Evolutionary conservation across 2,329 filamentous ascomycete genomes (phyloP), one percentile per base, ranked within the genome.

Genomic region (Fusarium sp.): DNA sequence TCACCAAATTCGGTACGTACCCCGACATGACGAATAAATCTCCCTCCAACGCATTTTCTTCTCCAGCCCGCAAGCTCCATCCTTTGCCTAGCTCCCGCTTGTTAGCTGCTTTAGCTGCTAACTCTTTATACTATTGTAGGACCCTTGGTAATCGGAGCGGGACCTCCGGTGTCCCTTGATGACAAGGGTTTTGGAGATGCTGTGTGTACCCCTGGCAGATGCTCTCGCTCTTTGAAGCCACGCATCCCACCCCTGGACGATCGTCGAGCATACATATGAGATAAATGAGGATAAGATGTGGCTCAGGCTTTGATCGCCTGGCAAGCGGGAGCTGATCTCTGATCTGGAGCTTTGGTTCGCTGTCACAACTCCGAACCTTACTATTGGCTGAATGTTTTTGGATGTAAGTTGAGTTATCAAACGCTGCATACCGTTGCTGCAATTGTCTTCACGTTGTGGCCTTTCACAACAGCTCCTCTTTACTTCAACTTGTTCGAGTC

Each of bases 111-210:
- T 29, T 29, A 29, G 23, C 23, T 25, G 23, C 46, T 57, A 23
- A 39, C 33, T 15, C 11, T 57, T 20, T n/a, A n/a, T n/a, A n/a
- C n/a, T n/a, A n/a, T n/a, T 40, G 9, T 4, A 37, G 23, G 46
- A 58, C 62, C 61, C 61, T 42, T 23, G 45, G 25, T 18, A 13
- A 29, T 15, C 50, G 42, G 62, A 56, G 53, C 39, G 52, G 48
- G 49, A 43, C 31, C 55, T 65, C 67, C 51, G 55, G 20, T 8
- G 8, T 39, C 20, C 36, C 36, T 57, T 42, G 17, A 47, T 10
- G 17, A 31, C 50, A 33, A 42, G 51, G 66, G 29, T 54, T 53
- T 17, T 50, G 31, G 29, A n/a, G 41, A 46, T 57, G 18, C 37
- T 60, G 36, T 35, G 8, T 27, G 11, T 47, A 6, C 42, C 59